Evolutionary conservation across 2,329 filamentous ascomycete genomes (phyloP).

Genomic region (Beauveria bassiana): DNA sequence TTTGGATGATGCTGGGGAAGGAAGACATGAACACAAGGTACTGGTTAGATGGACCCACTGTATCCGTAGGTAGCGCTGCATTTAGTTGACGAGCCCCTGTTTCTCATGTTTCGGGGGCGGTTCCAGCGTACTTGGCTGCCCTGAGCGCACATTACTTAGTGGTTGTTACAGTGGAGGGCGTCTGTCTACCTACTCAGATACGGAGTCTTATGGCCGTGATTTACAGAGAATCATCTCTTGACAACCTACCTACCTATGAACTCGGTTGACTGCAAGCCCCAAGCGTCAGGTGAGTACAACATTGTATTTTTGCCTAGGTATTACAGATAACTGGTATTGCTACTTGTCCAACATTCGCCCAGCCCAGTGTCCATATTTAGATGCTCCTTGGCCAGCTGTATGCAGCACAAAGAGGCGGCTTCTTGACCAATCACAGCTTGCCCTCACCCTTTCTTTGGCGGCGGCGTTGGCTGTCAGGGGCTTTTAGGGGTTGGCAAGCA

Average conservation of each 20-base stretch:
- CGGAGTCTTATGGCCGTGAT: no score
- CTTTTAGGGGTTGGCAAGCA: background rate
- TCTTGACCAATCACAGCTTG: background rate
- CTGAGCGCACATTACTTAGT: background rate
- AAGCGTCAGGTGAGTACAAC: background rate
- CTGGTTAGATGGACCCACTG: no score
- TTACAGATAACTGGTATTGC: no score
- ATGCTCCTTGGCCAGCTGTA: background rate
- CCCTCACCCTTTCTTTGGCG: background rate
- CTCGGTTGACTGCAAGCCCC: background rate
- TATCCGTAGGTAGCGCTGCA: no score
- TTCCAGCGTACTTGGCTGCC: background rate
- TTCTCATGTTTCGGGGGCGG: background rate
- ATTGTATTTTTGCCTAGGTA: no score
- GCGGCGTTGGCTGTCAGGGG: background rate
- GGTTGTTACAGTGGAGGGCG: background rate
- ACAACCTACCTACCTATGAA: no score
- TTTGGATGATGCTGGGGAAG: background rate
- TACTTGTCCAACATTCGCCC: background rate
- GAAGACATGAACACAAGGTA: background rate
- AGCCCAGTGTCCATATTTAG: background rate
- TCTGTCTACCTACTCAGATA: background rate
- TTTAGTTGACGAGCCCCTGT: background rate
- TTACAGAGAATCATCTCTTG: no score
- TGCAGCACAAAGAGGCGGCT: background rate